Percentiles rank a stretch among this genome's conserved stretches.
Conservation (phyloP, 2,329 filamentous ascomycete species). For the Colletotrichum phormii region DNA sequence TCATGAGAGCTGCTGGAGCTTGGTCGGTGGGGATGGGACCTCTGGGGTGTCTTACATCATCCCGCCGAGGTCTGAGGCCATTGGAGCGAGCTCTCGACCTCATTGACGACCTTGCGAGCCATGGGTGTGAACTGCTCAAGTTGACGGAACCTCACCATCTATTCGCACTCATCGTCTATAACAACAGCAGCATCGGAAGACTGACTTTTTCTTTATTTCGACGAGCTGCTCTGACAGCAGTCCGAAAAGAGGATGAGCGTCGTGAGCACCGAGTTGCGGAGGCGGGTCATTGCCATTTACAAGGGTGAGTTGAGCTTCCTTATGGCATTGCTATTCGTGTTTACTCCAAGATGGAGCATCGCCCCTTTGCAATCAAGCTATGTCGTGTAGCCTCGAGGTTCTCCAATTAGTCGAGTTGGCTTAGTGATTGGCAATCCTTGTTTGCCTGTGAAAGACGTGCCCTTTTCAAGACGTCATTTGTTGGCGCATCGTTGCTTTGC, state of each 20-base stretch:
- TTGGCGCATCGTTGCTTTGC: no score
- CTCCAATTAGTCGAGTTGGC: background rate
- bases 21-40: background rate
- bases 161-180: background rate
- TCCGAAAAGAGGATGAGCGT: constrained; percentile 13
- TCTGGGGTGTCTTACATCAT: constrained; percentile 13
- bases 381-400: background rate
- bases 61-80: background rate
- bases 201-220: background rate
- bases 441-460: background rate
- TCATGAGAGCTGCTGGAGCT: background rate
- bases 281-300: constrained; percentile 86
- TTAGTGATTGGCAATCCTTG: background rate
- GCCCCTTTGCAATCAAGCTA: background rate
- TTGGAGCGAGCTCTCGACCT: background rate
- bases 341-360: no score
- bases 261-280: constrained; percentile 70
- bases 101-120: constrained; percentile 1
- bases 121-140: background rate
- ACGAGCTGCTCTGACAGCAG: no score
- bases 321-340: background rate
- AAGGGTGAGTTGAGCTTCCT: constrained; percentile 70
- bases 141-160: background rate
- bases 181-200: background rate
- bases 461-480: no score